Evolutionary conservation across 495 filamentous ascomycete species (phyloP).

Genomic region (Podospora conica): DNA sequence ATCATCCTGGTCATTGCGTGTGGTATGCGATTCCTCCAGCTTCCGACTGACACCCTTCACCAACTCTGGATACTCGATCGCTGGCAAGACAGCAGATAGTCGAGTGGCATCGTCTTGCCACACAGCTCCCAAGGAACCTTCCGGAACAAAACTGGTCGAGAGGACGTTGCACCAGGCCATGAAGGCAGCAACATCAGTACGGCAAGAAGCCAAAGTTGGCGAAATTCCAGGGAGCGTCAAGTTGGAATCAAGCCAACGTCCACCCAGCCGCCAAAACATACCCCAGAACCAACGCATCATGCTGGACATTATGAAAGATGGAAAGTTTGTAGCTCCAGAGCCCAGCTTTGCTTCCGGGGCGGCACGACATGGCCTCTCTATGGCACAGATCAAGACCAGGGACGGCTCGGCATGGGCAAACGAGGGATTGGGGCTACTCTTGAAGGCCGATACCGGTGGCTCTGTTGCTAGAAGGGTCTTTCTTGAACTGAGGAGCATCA

Average conservation of each 20-base stretch:
- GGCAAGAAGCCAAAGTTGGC: neutral
- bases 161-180: neutral
- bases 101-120: neutral
- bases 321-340: neutral
- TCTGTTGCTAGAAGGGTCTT: slow-evolving; percentile 12
- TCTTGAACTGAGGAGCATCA: slow-evolving; percentile 14
- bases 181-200: neutral
- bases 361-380: neutral
- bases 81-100: neutral
- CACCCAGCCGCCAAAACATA: neutral
- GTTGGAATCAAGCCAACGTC: neutral
- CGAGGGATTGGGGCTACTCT: neutral
- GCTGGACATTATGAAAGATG: neutral
- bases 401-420: neutral
- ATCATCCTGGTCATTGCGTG: neutral
- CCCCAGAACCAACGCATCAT: neutral
- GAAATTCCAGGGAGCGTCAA: neutral
- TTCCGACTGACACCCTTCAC: neutral
- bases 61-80: neutral
- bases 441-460: slow-evolving; percentile 6
- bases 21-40: neutral
- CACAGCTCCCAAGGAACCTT: neutral
- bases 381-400: neutral
- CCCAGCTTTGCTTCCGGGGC: neutral
- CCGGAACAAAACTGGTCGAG: too few relatives aligned